phyloP scores from a whole-genome alignment of 768 basidiomycete genomes.

The Naganishia onofrii region DNA sequence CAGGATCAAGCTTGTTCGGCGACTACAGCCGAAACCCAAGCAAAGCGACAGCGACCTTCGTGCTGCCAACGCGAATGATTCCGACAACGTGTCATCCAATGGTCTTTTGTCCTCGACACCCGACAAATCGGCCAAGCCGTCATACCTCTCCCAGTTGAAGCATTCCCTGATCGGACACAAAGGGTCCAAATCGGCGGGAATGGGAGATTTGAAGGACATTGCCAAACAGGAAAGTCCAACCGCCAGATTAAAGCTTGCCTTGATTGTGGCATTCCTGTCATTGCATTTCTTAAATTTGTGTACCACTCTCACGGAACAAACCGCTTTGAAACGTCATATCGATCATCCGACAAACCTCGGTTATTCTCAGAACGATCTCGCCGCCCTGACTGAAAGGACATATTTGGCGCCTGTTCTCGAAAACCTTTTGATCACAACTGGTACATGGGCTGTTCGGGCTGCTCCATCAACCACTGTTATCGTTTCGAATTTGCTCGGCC shows the following conservation, averaged over 20 bases:
- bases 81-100: not conserved
- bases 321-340: constrained; percentile 57
- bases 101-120: constrained; percentile 23
- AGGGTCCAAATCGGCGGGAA: constrained; percentile 25
- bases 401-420: constrained; percentile 56
- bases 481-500: constrained; percentile 34
- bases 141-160: constrained; percentile 51
- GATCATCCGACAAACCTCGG: constrained; percentile 37
- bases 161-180: constrained; percentile 49
- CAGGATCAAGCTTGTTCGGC: constrained; percentile 56
- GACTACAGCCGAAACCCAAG: constrained; percentile 41
- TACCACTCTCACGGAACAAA: constrained; percentile 77
- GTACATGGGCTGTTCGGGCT: constrained; percentile 40
- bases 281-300: constrained; percentile 89
- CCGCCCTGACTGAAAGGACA: constrained; percentile 46
- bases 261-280: constrained; percentile 88
- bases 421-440: constrained; percentile 51
- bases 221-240: constrained; percentile 70
- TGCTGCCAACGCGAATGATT: not conserved
- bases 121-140: constrained; percentile 26
- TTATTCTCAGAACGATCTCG: constrained; percentile 55
- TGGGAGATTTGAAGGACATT: constrained; percentile 26
- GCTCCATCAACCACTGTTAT: constrained; percentile 30
- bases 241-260: constrained; percentile 78
- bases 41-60: constrained; percentile 5